Conservation (phyloP, 257 asterid genomes). For the Leonotis leonurus region DNA sequence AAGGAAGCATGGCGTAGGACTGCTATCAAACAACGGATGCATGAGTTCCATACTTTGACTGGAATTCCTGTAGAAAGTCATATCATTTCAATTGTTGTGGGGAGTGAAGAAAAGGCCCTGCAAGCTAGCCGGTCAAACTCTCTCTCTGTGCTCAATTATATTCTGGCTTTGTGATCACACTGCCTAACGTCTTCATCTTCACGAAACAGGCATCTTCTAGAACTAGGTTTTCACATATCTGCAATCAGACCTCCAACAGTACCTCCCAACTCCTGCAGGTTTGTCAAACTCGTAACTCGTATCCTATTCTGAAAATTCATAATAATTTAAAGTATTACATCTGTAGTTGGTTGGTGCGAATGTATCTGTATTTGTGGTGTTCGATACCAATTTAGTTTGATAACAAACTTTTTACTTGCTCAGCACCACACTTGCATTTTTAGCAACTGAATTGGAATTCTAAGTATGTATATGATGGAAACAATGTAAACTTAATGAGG, state of each 20-base stretch:
- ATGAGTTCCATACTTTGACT: constrained; percentile 52
- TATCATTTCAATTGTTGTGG: constrained; percentile 55
- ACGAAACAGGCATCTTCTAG: constrained; percentile 70
- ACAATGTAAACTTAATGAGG: too few relatives aligned
- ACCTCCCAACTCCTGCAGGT: constrained; percentile 98
- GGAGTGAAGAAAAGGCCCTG: constrained; percentile 81
- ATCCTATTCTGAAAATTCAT: neutral
- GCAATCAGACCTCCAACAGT: constrained; percentile 98
- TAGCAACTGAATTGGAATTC: too few relatives aligned
- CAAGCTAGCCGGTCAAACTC: constrained; percentile 75
- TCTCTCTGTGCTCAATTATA: neutral
- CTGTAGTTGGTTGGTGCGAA: too few relatives aligned
- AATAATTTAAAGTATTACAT: neutral
- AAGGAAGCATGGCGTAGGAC: constrained; percentile 85
- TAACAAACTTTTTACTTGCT: too few relatives aligned
- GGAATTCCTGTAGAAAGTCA: constrained; percentile 43
- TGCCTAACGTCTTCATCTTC: constrained; percentile 19
- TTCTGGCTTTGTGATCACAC: neutral
- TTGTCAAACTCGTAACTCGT: constrained; percentile 8
- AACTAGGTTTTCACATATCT: constrained; percentile 69
- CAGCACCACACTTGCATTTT: too few relatives aligned
- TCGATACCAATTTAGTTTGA: too few relatives aligned
- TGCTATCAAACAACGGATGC: constrained; percentile 54
- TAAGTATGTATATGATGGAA: too few relatives aligned
- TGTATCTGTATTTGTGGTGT: too few relatives aligned